Evolutionary conservation across 2,329 filamentous ascomycete species (phyloP).

Genomic region (Nigrograna mackinnonii): DNA sequence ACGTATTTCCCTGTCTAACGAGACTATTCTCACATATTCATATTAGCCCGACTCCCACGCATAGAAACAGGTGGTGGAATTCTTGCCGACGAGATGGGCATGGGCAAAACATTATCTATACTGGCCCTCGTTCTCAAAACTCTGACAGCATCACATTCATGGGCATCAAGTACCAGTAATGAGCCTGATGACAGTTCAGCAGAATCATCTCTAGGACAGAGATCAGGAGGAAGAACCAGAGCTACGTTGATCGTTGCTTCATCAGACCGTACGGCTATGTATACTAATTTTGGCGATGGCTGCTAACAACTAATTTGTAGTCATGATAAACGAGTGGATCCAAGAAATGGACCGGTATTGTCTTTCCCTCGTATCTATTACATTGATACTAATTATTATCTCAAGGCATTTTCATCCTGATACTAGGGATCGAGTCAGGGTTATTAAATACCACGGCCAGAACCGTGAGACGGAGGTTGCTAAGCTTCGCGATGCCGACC

Average conservation of each 20-base stretch:
- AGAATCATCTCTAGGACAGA: too few relatives aligned
- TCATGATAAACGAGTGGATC: slow-evolving; percentile 37
- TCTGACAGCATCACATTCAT: slow-evolving; percentile 38
- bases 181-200: not conserved
- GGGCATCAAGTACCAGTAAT: slow-evolving; percentile 38
- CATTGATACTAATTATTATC: too few relatives aligned
- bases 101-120: slow-evolving; percentile 61
- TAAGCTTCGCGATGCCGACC: slow-evolving; percentile 19
- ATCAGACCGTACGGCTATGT: too few relatives aligned
- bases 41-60: slow-evolving; percentile 11
- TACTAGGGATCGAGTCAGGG: slow-evolving; percentile 9
- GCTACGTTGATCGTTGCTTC: slow-evolving; percentile 33
- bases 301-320: too few relatives aligned
- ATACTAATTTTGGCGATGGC: too few relatives aligned
- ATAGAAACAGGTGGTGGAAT: slow-evolving; percentile 49
- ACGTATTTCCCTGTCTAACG: slow-evolving; percentile 1
- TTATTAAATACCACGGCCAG: slow-evolving; percentile 28
- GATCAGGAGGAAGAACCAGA: too few relatives aligned
- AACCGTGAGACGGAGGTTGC: slow-evolving; percentile 12
- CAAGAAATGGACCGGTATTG: slow-evolving; percentile 32
- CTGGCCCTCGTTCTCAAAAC: slow-evolving; percentile 54
- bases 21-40: not conserved
- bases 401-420: slow-evolving; percentile 27
- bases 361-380: too few relatives aligned
- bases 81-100: slow-evolving; percentile 63